Conservation (phyloP, 2,329 filamentous ascomycete genomes). For the Diaporthe humulicola region DNA sequence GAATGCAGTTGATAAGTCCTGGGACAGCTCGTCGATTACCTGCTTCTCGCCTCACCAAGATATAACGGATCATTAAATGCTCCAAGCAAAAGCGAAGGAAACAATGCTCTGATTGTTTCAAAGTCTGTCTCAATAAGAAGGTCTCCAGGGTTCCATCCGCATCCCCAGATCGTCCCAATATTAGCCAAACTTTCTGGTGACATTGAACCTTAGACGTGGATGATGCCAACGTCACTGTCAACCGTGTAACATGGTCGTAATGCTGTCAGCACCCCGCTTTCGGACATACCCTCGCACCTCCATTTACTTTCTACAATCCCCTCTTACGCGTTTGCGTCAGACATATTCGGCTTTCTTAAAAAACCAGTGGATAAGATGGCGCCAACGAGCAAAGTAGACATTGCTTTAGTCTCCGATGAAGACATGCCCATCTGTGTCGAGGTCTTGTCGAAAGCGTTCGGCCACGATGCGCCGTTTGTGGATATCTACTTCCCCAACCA, state of each 20-base stretch:
- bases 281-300: background rate
- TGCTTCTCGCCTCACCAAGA: background rate
- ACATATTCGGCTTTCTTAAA: no score
- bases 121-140: background rate
- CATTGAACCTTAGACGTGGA: background rate
- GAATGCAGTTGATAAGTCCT: background rate
- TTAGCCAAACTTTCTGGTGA: background rate
- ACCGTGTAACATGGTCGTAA: background rate
- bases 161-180: background rate
- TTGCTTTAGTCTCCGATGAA: background rate
- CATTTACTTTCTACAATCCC: background rate
- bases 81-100: background rate
- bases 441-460: background rate
- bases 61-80: background rate
- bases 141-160: no score
- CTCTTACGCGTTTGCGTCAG: background rate
- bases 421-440: background rate
- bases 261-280: constrained; percentile 21
- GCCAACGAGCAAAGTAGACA: background rate
- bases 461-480: constrained; percentile 1
- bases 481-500: constrained; percentile 11
- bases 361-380: background rate
- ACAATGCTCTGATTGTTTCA: background rate
- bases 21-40: background rate
- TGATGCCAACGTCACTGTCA: background rate